A percentile compares a stretch with the other conserved stretches of the same genome.
Conservation (phyloP, 2,329 filamentous ascomycete genomes). For the Paraphaeosphaeria sporulosa region DNA sequence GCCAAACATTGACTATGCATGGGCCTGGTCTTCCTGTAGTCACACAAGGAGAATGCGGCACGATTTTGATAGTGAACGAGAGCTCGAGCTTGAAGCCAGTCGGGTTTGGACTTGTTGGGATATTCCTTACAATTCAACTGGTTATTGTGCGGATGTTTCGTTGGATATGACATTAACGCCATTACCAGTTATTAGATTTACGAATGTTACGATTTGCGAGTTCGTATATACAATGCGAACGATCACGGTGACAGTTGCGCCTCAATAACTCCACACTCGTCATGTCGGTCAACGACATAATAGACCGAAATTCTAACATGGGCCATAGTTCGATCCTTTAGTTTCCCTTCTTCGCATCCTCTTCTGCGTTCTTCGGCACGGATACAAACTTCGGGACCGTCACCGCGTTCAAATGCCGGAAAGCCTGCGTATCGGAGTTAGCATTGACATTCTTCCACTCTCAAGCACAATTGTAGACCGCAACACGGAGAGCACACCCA, state of each 20-base stretch:
- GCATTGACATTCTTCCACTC: slow-evolving; percentile 19
- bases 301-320: background rate
- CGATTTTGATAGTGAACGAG: slow-evolving; percentile 45
- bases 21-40: slow-evolving; percentile 45
- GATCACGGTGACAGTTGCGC: background rate
- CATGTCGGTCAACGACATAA: background rate
- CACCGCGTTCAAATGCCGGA: slow-evolving; percentile 61
- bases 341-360: slow-evolving; percentile 60
- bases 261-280: background rate
- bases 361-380: slow-evolving; percentile 62
- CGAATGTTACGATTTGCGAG: slow-evolving; percentile 33
- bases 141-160: slow-evolving; percentile 40
- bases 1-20: slow-evolving; percentile 46
- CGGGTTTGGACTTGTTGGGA: slow-evolving; percentile 25
- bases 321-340: slow-evolving; percentile 22
- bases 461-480: background rate
- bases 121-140: slow-evolving; percentile 32
- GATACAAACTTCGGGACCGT: slow-evolving; percentile 60
- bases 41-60: slow-evolving; percentile 45
- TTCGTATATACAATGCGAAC: background rate
- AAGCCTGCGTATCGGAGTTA: slow-evolving; percentile 53
- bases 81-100: slow-evolving; percentile 28
- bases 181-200: slow-evolving; percentile 12
- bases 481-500: slow-evolving; percentile 34
- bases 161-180: slow-evolving; percentile 16